Evolutionary conservation across 2,329 filamentous ascomycete genomes (phyloP).

Genomic region (Metarhizium guizhouense): DNA sequence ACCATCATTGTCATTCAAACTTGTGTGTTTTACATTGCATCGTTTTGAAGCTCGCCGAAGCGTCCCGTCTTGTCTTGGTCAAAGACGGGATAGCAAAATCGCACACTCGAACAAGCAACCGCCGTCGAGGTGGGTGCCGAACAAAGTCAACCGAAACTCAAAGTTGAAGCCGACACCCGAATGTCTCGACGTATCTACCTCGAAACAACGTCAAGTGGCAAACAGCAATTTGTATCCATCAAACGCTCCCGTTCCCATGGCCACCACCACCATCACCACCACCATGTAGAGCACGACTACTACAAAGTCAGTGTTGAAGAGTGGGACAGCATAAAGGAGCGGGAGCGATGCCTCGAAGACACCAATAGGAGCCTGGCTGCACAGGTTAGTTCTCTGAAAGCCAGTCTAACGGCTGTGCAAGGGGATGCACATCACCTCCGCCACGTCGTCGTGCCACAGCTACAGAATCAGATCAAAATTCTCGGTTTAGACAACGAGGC

Average conservation of each 20-base stretch:
- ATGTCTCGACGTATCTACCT: constrained; percentile 30
- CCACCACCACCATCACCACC: constrained; percentile 21
- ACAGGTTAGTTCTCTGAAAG: constrained; percentile 25
- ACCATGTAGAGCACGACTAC: constrained; percentile 23
- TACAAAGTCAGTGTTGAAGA: constrained; percentile 26
- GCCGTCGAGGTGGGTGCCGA: constrained; percentile 12
- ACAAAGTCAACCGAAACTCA: constrained; percentile 1
- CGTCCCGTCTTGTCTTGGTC: constrained; percentile 2
- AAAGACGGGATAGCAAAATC: constrained; percentile 2
- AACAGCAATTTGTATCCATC: constrained; percentile 27
- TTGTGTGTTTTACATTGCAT: not conserved
- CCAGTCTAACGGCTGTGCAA: constrained; percentile 24
- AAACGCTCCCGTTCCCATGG: constrained; percentile 29
- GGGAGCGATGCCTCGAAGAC: constrained; percentile 26
- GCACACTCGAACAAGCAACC: not conserved
- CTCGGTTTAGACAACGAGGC: constrained; percentile 30
- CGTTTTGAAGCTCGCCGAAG: not conserved
- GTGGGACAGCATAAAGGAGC: constrained; percentile 27
- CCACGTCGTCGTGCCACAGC: constrained; percentile 23
- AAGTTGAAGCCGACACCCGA: not conserved
- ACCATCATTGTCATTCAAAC: not conserved
- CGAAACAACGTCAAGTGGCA: constrained; percentile 25
- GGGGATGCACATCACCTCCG: constrained; percentile 25
- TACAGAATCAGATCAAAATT: constrained; percentile 26
- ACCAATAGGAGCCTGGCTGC: constrained; percentile 23